Conservation (phyloP, 306 rosid genomes). For the Echinosophora koreensis region DNA sequence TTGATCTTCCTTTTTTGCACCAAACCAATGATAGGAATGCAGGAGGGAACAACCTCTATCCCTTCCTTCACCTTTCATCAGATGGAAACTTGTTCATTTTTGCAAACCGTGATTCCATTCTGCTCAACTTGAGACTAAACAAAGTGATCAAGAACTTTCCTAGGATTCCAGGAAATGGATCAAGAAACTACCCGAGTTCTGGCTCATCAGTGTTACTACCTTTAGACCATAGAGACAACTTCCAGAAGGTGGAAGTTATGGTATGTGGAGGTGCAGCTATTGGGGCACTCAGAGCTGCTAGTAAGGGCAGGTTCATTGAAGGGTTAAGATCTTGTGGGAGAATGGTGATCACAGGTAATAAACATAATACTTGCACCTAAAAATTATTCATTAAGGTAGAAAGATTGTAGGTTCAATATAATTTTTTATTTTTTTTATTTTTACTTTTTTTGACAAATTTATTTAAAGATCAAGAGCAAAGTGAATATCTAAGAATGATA, state of each 20-base stretch:
- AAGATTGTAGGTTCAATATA: too few relatives aligned
- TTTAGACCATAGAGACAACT: conserved; percentile 60
- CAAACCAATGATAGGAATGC: conserved; percentile 51
- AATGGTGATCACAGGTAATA: conserved; percentile 74
- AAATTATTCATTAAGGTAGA: too few relatives aligned
- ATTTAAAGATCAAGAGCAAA: too few relatives aligned
- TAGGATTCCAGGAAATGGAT: conserved; percentile 69
- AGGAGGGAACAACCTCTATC: conserved; percentile 76
- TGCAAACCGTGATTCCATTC: conserved; percentile 75
- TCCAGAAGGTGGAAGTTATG: conserved; percentile 70
- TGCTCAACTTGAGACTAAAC: conserved; percentile 61
- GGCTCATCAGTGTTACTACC: conserved; percentile 89
- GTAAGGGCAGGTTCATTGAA: conserved; percentile 46
- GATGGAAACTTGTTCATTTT: conserved; percentile 84
- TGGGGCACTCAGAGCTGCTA: conserved; percentile 69
- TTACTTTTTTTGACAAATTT: too few relatives aligned
- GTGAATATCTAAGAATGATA: too few relatives aligned
- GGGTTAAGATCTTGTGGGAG: conserved; percentile 84
- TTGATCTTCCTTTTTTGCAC: conserved; percentile 67
- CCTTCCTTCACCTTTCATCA: conserved; percentile 78
- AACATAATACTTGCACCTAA: too few relatives aligned
- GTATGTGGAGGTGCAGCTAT: conserved; percentile 82
- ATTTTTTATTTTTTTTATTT: too few relatives aligned
- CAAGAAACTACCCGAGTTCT: conserved; percentile 81
- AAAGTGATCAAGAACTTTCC: conserved; percentile 76